Percentiles rank a stretch among this genome's conserved stretches.
Evolutionary conservation across 2,329 filamentous ascomycete species (phyloP).

Genomic region (Fusarium sp.): DNA sequence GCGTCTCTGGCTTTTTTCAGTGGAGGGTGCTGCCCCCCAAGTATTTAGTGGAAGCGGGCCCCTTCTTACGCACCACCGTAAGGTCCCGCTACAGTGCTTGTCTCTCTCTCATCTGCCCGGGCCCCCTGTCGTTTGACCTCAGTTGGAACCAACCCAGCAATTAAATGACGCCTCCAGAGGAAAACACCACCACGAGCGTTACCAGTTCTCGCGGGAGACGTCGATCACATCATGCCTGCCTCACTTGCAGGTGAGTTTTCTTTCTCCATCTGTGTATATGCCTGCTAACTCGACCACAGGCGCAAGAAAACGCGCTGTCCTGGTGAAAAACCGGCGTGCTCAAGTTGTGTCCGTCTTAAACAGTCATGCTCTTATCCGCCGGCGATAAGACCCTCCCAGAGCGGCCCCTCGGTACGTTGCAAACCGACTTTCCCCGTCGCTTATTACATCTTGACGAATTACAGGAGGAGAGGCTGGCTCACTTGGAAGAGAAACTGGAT

Average conservation of each 20-base stretch:
- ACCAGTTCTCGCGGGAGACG: conserved; percentile 46
- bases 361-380: conserved; percentile 57
- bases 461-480: conserved; percentile 60
- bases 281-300: conserved; percentile 33
- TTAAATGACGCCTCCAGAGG: conserved; percentile 48
- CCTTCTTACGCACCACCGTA: conserved; percentile 15
- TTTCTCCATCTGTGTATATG: not conserved
- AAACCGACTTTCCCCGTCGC: not conserved
- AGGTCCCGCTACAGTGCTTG: not conserved
- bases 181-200: conserved; percentile 28
- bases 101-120: not conserved
- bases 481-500: conserved; percentile 61
- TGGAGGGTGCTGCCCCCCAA: not conserved
- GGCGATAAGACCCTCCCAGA: conserved; percentile 49
- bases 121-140: not conserved
- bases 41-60: conserved; percentile 39
- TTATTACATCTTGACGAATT: conserved; percentile 32
- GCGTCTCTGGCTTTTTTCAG: not conserved
- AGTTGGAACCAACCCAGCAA: not conserved
- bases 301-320: conserved; percentile 61
- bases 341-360: conserved; percentile 58
- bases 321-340: conserved; percentile 60
- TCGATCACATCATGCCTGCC: conserved; percentile 54
- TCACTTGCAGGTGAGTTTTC: conserved; percentile 56
- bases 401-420: conserved; percentile 55